These are phyloP conservation scores for Nicotiana otophora DNA, from an alignment of 257 asterid genomes.

Conservation along the genomic window DNA sequence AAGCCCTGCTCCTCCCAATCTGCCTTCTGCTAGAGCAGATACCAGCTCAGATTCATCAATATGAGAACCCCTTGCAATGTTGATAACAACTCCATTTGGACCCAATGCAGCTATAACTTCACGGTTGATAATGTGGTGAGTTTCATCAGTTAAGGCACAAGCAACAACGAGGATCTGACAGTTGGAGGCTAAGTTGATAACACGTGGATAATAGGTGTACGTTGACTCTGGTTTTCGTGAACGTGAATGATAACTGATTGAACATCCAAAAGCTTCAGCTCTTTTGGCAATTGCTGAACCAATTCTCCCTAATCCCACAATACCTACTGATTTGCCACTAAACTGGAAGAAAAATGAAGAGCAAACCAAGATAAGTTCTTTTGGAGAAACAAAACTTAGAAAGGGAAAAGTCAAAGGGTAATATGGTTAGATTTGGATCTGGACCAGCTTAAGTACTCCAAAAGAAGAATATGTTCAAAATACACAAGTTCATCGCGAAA, in stretches of 20 bases:
- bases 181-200: conserved; percentile 41
- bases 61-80: conserved; percentile 62
- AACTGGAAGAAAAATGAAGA: conserved; percentile 32
- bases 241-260: conserved; percentile 51
- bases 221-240: conserved; percentile 33
- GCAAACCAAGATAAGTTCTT: not conserved
- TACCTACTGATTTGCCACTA: conserved; percentile 66
- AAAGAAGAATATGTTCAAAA: not conserved
- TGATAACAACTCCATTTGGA: conserved; percentile 45
- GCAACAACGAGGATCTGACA: conserved; percentile 56
- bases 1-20: conserved; percentile 66
- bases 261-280: conserved; percentile 70
- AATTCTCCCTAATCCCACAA: conserved; percentile 68
- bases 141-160: conserved; percentile 53
- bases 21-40: conserved; percentile 55
- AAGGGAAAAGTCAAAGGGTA: not conserved
- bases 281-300: conserved; percentile 76
- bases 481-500: not conserved
- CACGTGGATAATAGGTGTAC: conserved; percentile 42
- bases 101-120: conserved; percentile 55
- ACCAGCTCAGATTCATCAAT: conserved; percentile 53
- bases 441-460: not conserved
- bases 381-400: not conserved
- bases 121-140: conserved; percentile 50
- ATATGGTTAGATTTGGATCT: not conserved